Conservation (phyloP, 1,284 basidiomycete species). For the Microbotryum violaceum region DNA sequence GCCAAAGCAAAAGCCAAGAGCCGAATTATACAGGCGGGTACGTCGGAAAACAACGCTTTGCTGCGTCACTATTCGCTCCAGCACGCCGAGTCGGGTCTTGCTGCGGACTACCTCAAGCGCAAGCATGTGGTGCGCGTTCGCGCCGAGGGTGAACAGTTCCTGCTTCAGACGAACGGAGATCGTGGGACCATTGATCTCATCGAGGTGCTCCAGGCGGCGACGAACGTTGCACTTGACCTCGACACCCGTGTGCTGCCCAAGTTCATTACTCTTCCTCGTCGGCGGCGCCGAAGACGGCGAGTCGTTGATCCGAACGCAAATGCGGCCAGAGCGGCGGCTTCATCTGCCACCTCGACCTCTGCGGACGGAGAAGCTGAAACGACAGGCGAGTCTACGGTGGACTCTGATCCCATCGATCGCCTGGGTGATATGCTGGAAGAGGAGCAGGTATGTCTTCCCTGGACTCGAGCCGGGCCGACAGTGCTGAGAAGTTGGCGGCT, state of each 20-base stretch:
- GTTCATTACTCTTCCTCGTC: constrained; percentile 50
- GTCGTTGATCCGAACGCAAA: constrained; percentile 12
- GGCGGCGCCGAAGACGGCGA: constrained; percentile 42
- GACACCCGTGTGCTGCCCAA: constrained; percentile 84
- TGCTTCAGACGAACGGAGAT: constrained; percentile 82
- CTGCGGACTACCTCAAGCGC: constrained; percentile 89
- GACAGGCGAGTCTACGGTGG: too few relatives aligned
- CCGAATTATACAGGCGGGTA: constrained; percentile 22
- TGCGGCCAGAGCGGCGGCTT: constrained; percentile 12
- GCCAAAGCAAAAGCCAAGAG: constrained; percentile 26
- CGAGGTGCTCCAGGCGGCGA: constrained; percentile 85
- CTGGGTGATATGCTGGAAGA: not conserved
- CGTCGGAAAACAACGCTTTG: constrained; percentile 38
- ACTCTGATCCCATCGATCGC: not conserved
- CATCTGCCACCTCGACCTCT: too few relatives aligned
- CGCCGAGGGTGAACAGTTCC: constrained; percentile 91
- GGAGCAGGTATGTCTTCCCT: constrained; percentile 1
- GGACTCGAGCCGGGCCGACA: not conserved
- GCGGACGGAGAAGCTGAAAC: too few relatives aligned
- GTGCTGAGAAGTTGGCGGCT: not conserved
- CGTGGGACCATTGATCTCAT: constrained; percentile 89
- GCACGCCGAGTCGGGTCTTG: constrained; percentile 74
- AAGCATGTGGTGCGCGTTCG: constrained; percentile 91
- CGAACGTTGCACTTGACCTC: constrained; percentile 86
- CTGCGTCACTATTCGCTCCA: constrained; percentile 71